These are phyloP conservation scores for Fraxinus quadrangulata DNA, from an alignment of 257 asterid genomes.

Conservation along the genomic window DNA sequence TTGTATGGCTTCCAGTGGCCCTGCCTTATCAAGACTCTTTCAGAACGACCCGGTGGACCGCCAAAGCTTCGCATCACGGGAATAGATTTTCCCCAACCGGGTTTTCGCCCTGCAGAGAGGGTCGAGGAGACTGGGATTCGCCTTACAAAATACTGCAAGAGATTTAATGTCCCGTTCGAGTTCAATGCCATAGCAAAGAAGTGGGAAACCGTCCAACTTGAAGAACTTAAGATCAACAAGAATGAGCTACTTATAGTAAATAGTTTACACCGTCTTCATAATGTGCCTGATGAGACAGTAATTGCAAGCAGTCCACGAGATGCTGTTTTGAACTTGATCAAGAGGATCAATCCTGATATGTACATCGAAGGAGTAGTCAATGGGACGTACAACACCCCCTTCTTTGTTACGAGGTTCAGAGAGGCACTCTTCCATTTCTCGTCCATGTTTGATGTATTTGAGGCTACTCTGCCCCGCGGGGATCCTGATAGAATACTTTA, in stretches of 20 bases:
- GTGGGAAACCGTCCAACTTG: slow-evolving; percentile 48
- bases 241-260: slow-evolving; percentile 45
- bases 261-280: slow-evolving; percentile 41
- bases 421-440: slow-evolving; percentile 50
- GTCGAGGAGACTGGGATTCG: slow-evolving; percentile 50
- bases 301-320: slow-evolving; percentile 46
- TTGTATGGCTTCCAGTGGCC: slow-evolving; percentile 65
- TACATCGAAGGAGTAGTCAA: slow-evolving; percentile 42
- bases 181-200: slow-evolving; percentile 48
- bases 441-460: slow-evolving; percentile 49
- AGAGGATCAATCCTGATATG: slow-evolving; percentile 43
- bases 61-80: slow-evolving; percentile 60
- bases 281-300: slow-evolving; percentile 46
- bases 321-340: slow-evolving; percentile 37
- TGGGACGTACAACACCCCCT: slow-evolving; percentile 53
- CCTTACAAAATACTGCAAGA: slow-evolving; percentile 42
- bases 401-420: slow-evolving; percentile 48
- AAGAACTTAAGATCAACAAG: slow-evolving; percentile 36
- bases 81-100: slow-evolving; percentile 56
- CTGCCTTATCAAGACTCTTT: slow-evolving; percentile 44
- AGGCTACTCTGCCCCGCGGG: slow-evolving; percentile 37
- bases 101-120: slow-evolving; percentile 56
- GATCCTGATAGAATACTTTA: slow-evolving; percentile 35
- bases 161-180: slow-evolving; percentile 51
- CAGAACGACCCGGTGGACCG: slow-evolving; percentile 47